These are phyloP conservation scores for Periconia digitata DNA, from an alignment of 2,329 filamentous ascomycete genomes.

Conservation along the genomic window DNA sequence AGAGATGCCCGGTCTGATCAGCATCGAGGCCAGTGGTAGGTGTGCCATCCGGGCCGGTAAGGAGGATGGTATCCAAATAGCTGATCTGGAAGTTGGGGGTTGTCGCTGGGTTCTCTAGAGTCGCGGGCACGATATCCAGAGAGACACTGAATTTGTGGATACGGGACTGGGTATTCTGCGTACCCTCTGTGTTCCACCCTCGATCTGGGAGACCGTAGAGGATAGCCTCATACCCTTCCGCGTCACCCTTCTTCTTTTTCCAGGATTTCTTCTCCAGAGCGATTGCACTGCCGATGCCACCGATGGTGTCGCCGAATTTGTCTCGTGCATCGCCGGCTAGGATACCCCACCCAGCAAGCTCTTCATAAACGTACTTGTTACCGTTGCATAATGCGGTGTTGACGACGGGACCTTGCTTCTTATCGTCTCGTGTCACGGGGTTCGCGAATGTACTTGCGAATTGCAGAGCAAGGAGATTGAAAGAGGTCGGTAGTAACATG, in stretches of 20 bases:
- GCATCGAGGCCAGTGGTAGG: constrained; percentile 64
- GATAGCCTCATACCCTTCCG: constrained; percentile 58
- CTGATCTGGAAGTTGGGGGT: constrained; percentile 62
- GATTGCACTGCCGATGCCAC: constrained; percentile 66
- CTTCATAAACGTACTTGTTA: constrained; percentile 65
- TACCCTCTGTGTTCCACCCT: constrained; percentile 73
- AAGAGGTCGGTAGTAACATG: constrained; percentile 21
- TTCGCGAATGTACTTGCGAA: constrained; percentile 18
- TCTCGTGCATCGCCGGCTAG: constrained; percentile 61
- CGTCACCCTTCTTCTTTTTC: constrained; percentile 52
- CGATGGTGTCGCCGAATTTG: constrained; percentile 69
- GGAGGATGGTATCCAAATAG: constrained; percentile 66
- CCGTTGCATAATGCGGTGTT: constrained; percentile 58
- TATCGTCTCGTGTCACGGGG: constrained; percentile 9
- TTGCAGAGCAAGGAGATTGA: constrained; percentile 20
- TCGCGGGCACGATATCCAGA: constrained; percentile 59
- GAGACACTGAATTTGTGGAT: constrained; percentile 68
- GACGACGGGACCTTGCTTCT: constrained; percentile 10
- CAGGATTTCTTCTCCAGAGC: constrained; percentile 63
- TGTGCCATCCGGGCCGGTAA: constrained; percentile 63
- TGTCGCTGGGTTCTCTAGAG: constrained; percentile 54
- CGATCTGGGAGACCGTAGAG: constrained; percentile 67
- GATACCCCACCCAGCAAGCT: constrained; percentile 67
- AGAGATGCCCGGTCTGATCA: constrained; percentile 55
- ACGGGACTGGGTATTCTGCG: constrained; percentile 66